Evolutionary conservation across 2,329 filamentous ascomycete genomes (phyloP).

Genomic region (Chlorencoelia australis): DNA sequence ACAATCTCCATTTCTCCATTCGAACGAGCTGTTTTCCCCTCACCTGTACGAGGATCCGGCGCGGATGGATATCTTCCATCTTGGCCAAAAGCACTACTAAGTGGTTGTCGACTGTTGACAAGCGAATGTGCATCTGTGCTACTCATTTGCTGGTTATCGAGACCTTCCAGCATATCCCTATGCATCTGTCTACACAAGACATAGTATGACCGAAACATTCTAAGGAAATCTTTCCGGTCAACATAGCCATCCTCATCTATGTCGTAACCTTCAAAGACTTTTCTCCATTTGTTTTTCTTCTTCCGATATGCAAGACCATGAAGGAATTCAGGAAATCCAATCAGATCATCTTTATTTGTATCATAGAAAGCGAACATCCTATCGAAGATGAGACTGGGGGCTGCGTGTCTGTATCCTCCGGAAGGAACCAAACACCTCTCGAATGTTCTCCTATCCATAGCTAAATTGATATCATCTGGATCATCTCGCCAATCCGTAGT

Average conservation of each 20-base stretch:
- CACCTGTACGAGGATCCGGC: slow-evolving; percentile 45
- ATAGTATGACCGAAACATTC: slow-evolving; percentile 89
- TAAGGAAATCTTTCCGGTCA: slow-evolving; percentile 74
- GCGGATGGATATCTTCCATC: slow-evolving; percentile 57
- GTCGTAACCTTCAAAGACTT: slow-evolving; percentile 84
- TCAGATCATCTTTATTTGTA: slow-evolving; percentile 76
- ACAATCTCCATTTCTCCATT: slow-evolving; percentile 56
- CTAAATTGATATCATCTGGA: slow-evolving; percentile 64
- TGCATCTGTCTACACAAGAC: slow-evolving; percentile 84
- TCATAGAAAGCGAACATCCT: slow-evolving; percentile 97
- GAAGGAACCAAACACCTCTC: slow-evolving; percentile 81
- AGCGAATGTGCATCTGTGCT: slow-evolving; percentile 69
- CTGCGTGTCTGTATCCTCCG: slow-evolving; percentile 65
- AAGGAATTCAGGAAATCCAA: slow-evolving; percentile 87
- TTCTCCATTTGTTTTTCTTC: slow-evolving; percentile 56
- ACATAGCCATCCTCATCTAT: slow-evolving; percentile 82
- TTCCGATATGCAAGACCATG: slow-evolving; percentile 66
- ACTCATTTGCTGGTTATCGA: slow-evolving; percentile 69
- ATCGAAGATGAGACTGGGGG: slow-evolving; percentile 86
- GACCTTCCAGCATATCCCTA: slow-evolving; percentile 66
- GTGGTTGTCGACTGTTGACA: slow-evolving; percentile 62
- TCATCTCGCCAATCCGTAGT: slow-evolving; percentile 77
- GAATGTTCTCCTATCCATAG: slow-evolving; percentile 88
- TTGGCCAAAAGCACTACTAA: slow-evolving; percentile 65
- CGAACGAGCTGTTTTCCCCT: slow-evolving; percentile 54